Conservation (phyloP, 352 stramenopile genomes). For the Globisporangium heterothallicum region DNA sequence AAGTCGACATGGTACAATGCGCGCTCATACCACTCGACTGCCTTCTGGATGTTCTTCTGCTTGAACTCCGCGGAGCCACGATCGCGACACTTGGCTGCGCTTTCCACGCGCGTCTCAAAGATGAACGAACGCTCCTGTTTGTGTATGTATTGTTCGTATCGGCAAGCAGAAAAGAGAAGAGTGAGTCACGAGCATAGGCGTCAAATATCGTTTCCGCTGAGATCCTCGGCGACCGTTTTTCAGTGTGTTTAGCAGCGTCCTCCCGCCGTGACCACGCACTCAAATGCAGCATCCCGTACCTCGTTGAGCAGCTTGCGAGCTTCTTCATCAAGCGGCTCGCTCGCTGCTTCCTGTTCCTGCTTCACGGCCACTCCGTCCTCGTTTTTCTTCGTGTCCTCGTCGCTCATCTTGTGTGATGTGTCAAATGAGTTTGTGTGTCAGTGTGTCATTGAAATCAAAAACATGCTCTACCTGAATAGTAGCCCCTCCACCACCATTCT, state of each 20-base stretch:
- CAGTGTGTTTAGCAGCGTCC: too few relatives aligned
- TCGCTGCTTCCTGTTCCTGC: too few relatives aligned
- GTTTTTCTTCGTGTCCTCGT: too few relatives aligned
- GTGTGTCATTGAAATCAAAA: too few relatives aligned
- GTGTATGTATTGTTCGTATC: not conserved
- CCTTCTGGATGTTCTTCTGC: constrained; percentile 30
- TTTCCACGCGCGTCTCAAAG: constrained; percentile 78
- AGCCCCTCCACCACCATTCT: not conserved
- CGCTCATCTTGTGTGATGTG: not conserved
- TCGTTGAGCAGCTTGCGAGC: constrained; percentile 12
- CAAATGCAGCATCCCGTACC: constrained; percentile 1
- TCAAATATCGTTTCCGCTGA: too few relatives aligned
- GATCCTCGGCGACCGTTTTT: too few relatives aligned
- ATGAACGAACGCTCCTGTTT: constrained; percentile 74
- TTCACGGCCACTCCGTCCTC: too few relatives aligned
- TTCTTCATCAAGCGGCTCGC: constrained; percentile 10
- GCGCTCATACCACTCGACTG: constrained; percentile 70
- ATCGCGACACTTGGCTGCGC: constrained; percentile 54
- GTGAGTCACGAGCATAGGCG: not conserved
- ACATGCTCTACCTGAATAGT: not conserved
- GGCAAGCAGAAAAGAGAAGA: not conserved
- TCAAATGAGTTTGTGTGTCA: not conserved
- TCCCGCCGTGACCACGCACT: not conserved
- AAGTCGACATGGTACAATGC: constrained; percentile 80
- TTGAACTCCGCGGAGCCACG: constrained; percentile 61